Percentiles rank a stretch among this genome's conserved stretches.
Evolutionary conservation across 2,329 filamentous ascomycete genomes (phyloP).

Genomic region (Paecilomyces niveus): DNA sequence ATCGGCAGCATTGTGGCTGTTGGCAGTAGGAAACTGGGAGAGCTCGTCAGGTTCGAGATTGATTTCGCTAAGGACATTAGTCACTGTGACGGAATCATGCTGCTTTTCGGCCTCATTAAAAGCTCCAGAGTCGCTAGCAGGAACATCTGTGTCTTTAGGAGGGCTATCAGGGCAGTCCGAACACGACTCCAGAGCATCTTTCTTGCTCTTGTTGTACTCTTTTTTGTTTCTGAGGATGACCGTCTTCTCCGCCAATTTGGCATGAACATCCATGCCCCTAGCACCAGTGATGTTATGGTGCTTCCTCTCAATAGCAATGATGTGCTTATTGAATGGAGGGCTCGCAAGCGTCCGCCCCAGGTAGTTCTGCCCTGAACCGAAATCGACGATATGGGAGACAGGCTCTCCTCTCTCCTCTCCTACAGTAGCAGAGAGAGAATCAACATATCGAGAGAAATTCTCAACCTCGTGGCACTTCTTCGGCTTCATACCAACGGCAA

Average conservation of each 20-base stretch:
- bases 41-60: constrained; percentile 24
- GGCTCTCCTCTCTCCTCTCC: constrained; percentile 36
- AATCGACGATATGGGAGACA: constrained; percentile 87
- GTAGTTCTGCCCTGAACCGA: constrained; percentile 95
- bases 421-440: constrained; percentile 55
- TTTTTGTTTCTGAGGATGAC: constrained; percentile 79
- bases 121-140: not conserved
- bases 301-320: constrained; percentile 84
- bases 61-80: constrained; percentile 29
- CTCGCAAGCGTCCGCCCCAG: constrained; percentile 81
- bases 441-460: constrained; percentile 81
- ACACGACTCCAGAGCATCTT: not conserved
- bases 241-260: constrained; percentile 66
- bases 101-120: constrained; percentile 5
- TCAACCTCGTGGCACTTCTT: constrained; percentile 95
- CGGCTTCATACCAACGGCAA: constrained; percentile 85
- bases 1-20: constrained; percentile 2
- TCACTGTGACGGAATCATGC: constrained; percentile 17
- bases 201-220: constrained; percentile 21
- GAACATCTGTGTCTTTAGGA: constrained; percentile 4
- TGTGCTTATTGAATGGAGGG: constrained; percentile 74
- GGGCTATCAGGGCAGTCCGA: constrained; percentile 2
- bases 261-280: constrained; percentile 73
- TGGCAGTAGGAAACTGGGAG: constrained; percentile 6
- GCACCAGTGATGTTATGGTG: constrained; percentile 82